Base-by-base conservation (phyloP, 805 yeast species). In the Saccharomycopsis fibuligera region DNA sequence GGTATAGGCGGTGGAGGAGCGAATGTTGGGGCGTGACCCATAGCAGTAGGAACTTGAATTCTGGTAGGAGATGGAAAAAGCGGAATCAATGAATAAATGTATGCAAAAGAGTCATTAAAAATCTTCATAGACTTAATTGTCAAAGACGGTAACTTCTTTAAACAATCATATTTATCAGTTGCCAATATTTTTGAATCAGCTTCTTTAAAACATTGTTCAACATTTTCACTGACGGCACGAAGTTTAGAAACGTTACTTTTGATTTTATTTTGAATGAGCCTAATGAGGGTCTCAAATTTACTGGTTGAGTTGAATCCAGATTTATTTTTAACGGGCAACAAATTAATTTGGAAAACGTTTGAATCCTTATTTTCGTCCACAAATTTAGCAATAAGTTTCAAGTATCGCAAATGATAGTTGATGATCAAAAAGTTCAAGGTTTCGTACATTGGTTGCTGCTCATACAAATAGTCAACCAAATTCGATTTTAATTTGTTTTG, bases 281-380 rank as follows among this genome's bases (percentile, higher is more conserved):
- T 30, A 3, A 52, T 47, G 17, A 52, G 33, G 3, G 51, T 52
- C 29, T 49, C 55, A 47, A 52, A 52, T 24, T 41, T 36, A 24
- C 35, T 46, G 16, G 31, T 40, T 4, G 39, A 36, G 40, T 46
- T 37, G 12, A 21, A 35, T 19, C 38, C 37, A 12, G 37, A 37
- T 16, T 45, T 42, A 8, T 27, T 31, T 5, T 42, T 44, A 10
- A 42, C 44, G 8, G 55, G 55, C 21, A 51, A 42, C 14, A 52
- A 39, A 16, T 43, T 44, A 5, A 39, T 36, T 19, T 47, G 35
- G 29, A 52, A 49, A 19, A 52, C 30, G 6, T 29, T 39, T 5
- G 49, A 42, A 23, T 44, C 51, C 17, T 47, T 42, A 30, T 52
- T 52, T n/a, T 52, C 53, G 4, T 36, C 37, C 1, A 52, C 37